Evolutionary conservation across 768 basidiomycete species (phyloP), one percentile per base, ranked within the genome.

Genomic region (Termitomyces sp.): DNA sequence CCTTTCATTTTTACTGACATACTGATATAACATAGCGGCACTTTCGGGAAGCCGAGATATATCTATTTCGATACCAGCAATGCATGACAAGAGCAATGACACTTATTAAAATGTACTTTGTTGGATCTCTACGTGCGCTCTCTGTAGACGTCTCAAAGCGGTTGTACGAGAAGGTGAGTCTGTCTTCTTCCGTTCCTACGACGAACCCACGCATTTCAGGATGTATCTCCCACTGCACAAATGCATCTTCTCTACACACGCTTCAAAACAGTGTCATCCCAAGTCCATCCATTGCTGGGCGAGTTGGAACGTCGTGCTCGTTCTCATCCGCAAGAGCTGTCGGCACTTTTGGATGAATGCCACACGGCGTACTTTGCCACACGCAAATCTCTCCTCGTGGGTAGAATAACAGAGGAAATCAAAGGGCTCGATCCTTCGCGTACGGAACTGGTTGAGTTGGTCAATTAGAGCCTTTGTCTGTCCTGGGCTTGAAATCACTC

Each of bases 71-170:
- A 23, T 98, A 95, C 72, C 96, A 97, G 66, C 97, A 99, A 71
- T 99, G 97, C 68, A 89, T 98, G 83, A 97, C 94, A 0, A 85
- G 97, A 27, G 90, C 93, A 10, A 98, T 98, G 96, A 98, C 95
- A 0, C 80, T 99, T 43, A 92, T 98, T 75, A 96, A 91, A 71
- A 95, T 98, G 85, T 94, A 89, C 72, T 98, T 97, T 65, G 86
- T 96, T 6, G 88, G 87, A 5, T 88, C 90, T 8, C 75, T 98
- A 6, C 80, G 88, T 40, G 85, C 88, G 0, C 78, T 97, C 11
- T 84, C 89, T 1, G 73, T 81, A 4, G 96, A 98, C 63, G 81
- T 96, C 21, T 80, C 81, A 1, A 88, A 80, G 63, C 81, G 89
- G 10, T 68, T 95, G 44, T 78, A 78, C 2, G 93, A 95, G 58